Base-by-base conservation (phyloP, 352 stramenopile species). In the Paralagenidium karlingii region DNA sequence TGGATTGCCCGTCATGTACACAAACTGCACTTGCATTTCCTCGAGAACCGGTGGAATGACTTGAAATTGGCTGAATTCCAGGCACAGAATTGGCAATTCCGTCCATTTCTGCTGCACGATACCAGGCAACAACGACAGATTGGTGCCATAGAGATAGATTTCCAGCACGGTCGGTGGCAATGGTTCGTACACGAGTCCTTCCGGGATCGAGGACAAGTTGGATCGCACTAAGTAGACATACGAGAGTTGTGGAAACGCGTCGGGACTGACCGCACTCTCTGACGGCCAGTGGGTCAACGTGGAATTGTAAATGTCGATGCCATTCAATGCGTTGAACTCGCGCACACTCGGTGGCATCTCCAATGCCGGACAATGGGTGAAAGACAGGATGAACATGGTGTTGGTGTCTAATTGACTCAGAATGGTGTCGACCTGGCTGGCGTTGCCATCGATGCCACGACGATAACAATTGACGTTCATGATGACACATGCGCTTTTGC, bases 401-500 rank as follows among this genome's bases (percentile, higher is more conserved):
- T 31, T 16, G 8, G 22, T 21, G 21, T 48, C 34, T 3, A 45
- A 40, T 3, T 12, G 9, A 2, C n/a, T 7, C 1, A 58, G 40
- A 8, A 25, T 26, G 2, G 8, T 5, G 2, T 30, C 30, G 18
- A 58, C 28, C 28, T 49, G 20, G 8, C 20, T 18, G 1, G n/a
- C 15, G 6, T 32, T 16, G 10, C 29, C 12, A 9, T 34, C 34
- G 5, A 40, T 19, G 11, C 49, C 34, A 15, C 32, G 27, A 1
- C n/a, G 24, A 26, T 43, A 32, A 24, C 51, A 64, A 26, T 64
- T 51, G 36, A 51, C 39, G 29, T 50, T 31, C 8, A 40, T 46
- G 11, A 42, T 52, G 8, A 40, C 49, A 15, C 55, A 64, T 4
- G 47, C 28, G 24, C 32, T 43, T 5, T 38, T 37, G 21, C 13